Base-by-base conservation (phyloP, 352 stramenopile species). In the Phytophthora brassicae region DNA sequence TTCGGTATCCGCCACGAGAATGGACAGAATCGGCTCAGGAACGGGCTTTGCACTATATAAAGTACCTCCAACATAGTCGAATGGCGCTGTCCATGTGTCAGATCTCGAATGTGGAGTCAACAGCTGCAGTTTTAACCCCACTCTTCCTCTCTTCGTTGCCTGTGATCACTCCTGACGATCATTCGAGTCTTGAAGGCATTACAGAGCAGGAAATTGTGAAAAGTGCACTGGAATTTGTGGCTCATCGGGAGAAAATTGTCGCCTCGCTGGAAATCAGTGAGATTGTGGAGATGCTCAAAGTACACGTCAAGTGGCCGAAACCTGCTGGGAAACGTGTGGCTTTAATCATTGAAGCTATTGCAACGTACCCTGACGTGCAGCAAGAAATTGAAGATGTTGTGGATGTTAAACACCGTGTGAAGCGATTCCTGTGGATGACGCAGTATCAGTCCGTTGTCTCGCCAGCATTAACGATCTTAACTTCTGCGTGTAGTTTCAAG, bases 261-360 rank as follows among this genome's bases (percentile, higher is more conserved):
- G 48, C 49, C 20, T 19, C 47, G 11, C 48, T 88, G 11, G 66
- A 75, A 26, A 64, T 59, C 1, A 72, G 70, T 22, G 70, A 83
- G 42, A 71, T 89, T 44, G 69, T 89, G 29, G 82, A 91, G 55
- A 73, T 89, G 74, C 74, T 91, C 22, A 91, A 91, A 64, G 66
- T 71, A 44, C 84, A 88, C 47, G 78, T 91, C 26, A 91, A 91
- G 52, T 89, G 79, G 79, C 74, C 82, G 12, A 89, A 89, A 44
- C 75, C 79, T 1, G 76, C 72, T 33, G 79, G 79, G 50, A 91
- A 91, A 65, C 77, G 79, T 9, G 74, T 86, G 38, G 78, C 77
- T 24, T 57, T 84, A 36, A 84, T 89, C 17, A 66, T 89, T 19
- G 82, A 91, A 48, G 82, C 82, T 0, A 61, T 88, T 22, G 61